Evolutionary conservation across 345 rosid species (phyloP).

Genomic region (Hibiscus trionum): DNA sequence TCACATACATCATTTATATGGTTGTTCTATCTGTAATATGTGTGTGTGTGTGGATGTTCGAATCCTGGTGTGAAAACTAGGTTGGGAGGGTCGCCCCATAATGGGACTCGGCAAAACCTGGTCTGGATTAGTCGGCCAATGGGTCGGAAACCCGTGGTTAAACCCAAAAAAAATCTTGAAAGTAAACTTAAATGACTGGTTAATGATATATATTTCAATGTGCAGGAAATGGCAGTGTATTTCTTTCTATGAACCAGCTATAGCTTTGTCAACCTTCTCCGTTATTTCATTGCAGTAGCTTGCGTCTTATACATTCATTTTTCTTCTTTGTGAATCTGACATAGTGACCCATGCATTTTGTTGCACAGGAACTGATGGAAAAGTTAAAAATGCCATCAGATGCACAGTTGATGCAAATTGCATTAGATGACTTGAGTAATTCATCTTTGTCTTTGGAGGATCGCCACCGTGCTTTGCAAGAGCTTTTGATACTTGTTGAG

Average conservation of each 20-base stretch:
- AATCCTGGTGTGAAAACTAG: no score
- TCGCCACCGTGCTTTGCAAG: constrained; percentile 72
- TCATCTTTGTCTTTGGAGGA: constrained; percentile 66
- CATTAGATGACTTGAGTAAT: constrained; percentile 73
- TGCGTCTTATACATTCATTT: neutral
- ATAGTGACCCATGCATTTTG: neutral
- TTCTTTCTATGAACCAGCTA: neutral
- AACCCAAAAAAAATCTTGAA: neutral
- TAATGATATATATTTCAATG: neutral
- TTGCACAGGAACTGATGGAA: constrained; percentile 67
- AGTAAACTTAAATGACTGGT: neutral
- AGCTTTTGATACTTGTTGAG: constrained; percentile 79
- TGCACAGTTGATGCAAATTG: constrained; percentile 70
- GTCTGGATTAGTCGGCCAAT: no score
- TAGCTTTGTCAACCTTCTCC: no score
- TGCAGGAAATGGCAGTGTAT: neutral
- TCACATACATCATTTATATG: neutral
- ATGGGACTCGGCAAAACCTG: no score
- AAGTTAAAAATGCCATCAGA: constrained; percentile 82
- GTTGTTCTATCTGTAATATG: no score
- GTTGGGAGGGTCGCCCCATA: no score
- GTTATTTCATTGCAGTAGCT: neutral
- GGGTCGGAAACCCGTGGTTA: no score
- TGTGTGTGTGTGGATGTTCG: no score
- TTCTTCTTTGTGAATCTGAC: neutral